These are phyloP conservation scores for Taiozyma onychis DNA, from an alignment of 1,139 yeast species.

Conservation along the genomic window DNA sequence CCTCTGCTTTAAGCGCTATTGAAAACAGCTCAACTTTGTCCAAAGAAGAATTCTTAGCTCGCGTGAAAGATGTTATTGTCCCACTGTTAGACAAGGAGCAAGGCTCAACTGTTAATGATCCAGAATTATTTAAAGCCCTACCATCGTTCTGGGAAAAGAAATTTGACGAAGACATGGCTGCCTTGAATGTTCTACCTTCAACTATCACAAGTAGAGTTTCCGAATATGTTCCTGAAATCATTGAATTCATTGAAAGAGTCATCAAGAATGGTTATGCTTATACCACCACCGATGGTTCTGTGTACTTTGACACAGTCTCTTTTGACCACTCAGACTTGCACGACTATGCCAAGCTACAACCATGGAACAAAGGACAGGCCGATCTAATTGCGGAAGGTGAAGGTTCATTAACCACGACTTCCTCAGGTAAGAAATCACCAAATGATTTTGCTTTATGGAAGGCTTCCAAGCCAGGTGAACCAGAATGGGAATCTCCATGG, in stretches of 20 bases:
- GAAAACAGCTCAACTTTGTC: constrained; percentile 17
- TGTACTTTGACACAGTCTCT: constrained; percentile 84
- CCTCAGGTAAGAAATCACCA: constrained; percentile 57
- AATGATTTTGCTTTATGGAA: constrained; percentile 98
- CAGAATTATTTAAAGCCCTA: constrained; percentile 70
- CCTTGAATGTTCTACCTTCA: constrained; percentile 79
- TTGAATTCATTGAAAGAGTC: constrained; percentile 69
- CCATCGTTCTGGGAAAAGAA: constrained; percentile 89
- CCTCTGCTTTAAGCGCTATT: constrained; percentile 44
- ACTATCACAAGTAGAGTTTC: constrained; percentile 92
- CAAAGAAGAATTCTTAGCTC: constrained; percentile 38
- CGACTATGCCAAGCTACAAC: constrained; percentile 91
- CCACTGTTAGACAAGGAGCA: constrained; percentile 64
- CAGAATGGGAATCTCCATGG: constrained; percentile 94
- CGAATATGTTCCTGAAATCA: constrained; percentile 91
- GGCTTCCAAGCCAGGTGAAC: constrained; percentile 95
- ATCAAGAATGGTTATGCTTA: constrained; percentile 81
- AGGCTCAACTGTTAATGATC: constrained; percentile 80
- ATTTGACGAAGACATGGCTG: constrained; percentile 80
- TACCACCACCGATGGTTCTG: constrained; percentile 78
- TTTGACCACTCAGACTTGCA: constrained; percentile 73
- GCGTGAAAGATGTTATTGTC: constrained; percentile 67
- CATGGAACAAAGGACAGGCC: constrained; percentile 92
- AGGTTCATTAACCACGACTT: constrained; percentile 65
- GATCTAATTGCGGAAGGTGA: constrained; percentile 92